phyloP scores from a whole-genome alignment of 2,329 filamentous ascomycete species.

The Cordyceps cicadae region DNA sequence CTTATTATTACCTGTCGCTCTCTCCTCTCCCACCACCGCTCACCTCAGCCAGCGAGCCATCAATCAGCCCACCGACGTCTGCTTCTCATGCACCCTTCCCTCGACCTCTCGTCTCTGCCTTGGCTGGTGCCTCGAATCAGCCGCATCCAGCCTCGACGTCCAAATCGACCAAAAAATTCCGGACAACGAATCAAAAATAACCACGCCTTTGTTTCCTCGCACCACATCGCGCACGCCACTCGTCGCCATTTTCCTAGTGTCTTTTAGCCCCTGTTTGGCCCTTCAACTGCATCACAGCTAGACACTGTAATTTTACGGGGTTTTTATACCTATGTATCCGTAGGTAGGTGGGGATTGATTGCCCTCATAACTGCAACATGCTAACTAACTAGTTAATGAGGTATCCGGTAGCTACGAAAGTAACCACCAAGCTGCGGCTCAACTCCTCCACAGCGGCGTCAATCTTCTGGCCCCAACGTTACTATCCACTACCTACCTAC shows the following conservation, averaged over 20 bases:
- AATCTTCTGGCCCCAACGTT: neutral
- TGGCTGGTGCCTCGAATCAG: neutral
- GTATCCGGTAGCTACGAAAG: too few relatives aligned
- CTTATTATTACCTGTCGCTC: neutral
- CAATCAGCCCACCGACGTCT: too few relatives aligned
- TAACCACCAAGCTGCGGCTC: too few relatives aligned
- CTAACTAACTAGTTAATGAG: too few relatives aligned
- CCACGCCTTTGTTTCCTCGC: neutral
- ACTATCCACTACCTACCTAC: neutral
- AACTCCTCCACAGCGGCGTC: neutral
- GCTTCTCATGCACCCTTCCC: neutral
- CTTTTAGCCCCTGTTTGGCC: neutral
- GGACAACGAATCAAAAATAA: neutral
- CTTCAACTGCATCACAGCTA: neutral
- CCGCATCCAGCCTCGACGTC: neutral
- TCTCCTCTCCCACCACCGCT: neutral
- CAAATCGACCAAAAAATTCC: neutral
- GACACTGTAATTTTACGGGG: neutral
- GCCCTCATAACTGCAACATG: neutral
- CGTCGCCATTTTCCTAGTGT: slow-evolving; percentile 1
- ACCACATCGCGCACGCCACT: slow-evolving; percentile 3
- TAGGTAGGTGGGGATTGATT: too few relatives aligned
- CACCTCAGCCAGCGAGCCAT: neutral
- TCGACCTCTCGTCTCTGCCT: neutral
- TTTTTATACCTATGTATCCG: too few relatives aligned